Evolutionary conservation across 345 rosid species (phyloP).

Genomic region (Hibiscus trionum): DNA sequence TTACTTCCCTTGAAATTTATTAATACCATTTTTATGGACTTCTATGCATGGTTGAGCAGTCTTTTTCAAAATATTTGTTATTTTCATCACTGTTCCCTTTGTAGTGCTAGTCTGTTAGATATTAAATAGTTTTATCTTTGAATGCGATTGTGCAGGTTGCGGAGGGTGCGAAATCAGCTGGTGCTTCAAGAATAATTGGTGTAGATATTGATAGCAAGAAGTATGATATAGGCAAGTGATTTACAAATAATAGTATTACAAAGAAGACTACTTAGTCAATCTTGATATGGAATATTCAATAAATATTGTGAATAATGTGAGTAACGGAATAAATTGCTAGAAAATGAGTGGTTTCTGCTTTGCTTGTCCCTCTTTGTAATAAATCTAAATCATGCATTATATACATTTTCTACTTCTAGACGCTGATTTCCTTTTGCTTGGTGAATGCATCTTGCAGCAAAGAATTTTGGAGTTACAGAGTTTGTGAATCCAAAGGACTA

Average conservation of each 20-base stretch:
- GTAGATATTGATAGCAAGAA: conserved; percentile 82
- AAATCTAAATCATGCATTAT: not conserved
- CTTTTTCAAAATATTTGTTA: not conserved
- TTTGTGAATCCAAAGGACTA: conserved; percentile 70
- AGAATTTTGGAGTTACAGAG: conserved; percentile 59
- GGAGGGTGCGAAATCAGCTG: conserved; percentile 97
- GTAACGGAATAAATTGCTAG: not conserved
- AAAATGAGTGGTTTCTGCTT: not conserved
- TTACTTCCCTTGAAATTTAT: not conserved
- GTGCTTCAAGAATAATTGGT: conserved; percentile 94
- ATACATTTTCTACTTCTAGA: not conserved
- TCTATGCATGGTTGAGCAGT: not conserved
- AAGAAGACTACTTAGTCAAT: not conserved
- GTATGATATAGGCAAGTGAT: conserved; percentile 51
- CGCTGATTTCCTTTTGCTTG: not conserved
- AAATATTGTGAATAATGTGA: not conserved
- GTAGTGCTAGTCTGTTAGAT: not conserved
- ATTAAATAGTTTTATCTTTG: not conserved
- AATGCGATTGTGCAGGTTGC: conserved; percentile 55
- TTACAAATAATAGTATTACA: not conserved
- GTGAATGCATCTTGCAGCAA: conserved; percentile 31
- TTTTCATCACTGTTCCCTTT: not conserved
- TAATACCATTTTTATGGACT: not conserved
- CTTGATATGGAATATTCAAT: not conserved
- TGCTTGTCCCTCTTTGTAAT: not conserved